Percentiles rank a stretch among this genome's conserved stretches.
Evolutionary conservation across 2,329 filamentous ascomycete genomes (phyloP).

Genomic region (Ascochyta pisi): DNA sequence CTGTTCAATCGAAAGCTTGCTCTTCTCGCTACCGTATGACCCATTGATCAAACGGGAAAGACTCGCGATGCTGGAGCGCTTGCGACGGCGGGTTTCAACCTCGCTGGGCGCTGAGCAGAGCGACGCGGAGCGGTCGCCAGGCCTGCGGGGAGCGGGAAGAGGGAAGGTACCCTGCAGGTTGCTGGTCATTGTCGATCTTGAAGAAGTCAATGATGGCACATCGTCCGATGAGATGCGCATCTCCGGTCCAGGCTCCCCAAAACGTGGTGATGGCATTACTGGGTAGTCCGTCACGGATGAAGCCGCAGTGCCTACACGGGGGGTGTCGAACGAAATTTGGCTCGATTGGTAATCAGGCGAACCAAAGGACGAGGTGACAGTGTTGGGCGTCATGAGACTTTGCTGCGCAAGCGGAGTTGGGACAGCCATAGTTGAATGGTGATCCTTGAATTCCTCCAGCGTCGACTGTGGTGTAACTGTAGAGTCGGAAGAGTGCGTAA

Average conservation of each 20-base stretch:
- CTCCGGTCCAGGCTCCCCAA: conserved; percentile 77
- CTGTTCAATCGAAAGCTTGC: conserved; percentile 74
- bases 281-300: conserved; percentile 77
- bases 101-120: conserved; percentile 51
- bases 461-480: conserved; percentile 50
- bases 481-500: conserved; percentile 59
- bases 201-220: conserved; percentile 76
- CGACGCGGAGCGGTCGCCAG: conserved; percentile 50
- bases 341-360: conserved; percentile 69
- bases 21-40: conserved; percentile 69
- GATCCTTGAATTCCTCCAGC: conserved; percentile 43
- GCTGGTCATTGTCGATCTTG: conserved; percentile 76
- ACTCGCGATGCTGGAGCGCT: conserved; percentile 78
- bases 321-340: conserved; percentile 72
- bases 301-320: conserved; percentile 75
- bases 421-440: conserved; percentile 46
- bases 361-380: conserved; percentile 64
- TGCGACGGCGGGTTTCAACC: conserved; percentile 64
- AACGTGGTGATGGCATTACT: conserved; percentile 71
- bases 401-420: conserved; percentile 49
- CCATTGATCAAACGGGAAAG: conserved; percentile 78
- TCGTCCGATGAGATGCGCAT: conserved; percentile 74
- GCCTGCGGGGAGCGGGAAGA: conserved; percentile 51
- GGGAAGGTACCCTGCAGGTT: conserved; percentile 66
- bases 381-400: conserved; percentile 70